Base-by-base conservation (phyloP, 345 rosid species). In the Citrus cavaleriei region DNA sequence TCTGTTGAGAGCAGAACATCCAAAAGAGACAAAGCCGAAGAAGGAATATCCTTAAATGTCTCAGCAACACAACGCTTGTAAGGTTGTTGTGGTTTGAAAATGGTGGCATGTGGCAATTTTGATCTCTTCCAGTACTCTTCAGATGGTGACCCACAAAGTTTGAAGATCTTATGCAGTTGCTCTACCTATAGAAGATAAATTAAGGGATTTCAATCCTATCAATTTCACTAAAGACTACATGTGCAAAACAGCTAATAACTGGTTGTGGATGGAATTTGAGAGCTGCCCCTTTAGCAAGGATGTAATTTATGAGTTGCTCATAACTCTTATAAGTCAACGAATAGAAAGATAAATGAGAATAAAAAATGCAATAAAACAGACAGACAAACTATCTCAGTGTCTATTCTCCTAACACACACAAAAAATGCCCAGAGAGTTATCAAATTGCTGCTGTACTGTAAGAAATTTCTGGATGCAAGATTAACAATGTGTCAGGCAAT, bases 121-220 rank as follows among this genome's bases (percentile, higher is more conserved):
- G 92, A 87, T 73, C 71, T 87, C 77, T 86, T 86, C 90, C 92
- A 89, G 77, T 89, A 87, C 61, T 81, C 89, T 71, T 87, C 90
- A 1, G 88, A 87, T 25, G 91, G 91, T 22, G 91, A 89, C 3
- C 92, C 92, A 71, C 92, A 89, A 46, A 89, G 92, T 76, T 89
- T 89, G 87, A 89, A 89, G 60, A 89, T 86, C 80, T 87, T 89
- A 73, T 89, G 92, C 70, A 89, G 81, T 75, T 87, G 90, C 83
- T 89, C 92, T 74, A 89, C 92, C 92, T 89, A 63, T 19, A 72
- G 63, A 69, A 55, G 35, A 78, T 30, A 60, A 58, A 61, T 70
- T 49, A 28, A 27, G 46, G 32, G 13, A 68, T 2, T n/a, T 59
- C 22, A 58, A 42, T n/a, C 60, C 72, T 14, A 5, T 35, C 21